These are phyloP conservation scores for Phytopythium litorale DNA, from an alignment of 352 stramenopile species.

Conservation along the genomic window DNA sequence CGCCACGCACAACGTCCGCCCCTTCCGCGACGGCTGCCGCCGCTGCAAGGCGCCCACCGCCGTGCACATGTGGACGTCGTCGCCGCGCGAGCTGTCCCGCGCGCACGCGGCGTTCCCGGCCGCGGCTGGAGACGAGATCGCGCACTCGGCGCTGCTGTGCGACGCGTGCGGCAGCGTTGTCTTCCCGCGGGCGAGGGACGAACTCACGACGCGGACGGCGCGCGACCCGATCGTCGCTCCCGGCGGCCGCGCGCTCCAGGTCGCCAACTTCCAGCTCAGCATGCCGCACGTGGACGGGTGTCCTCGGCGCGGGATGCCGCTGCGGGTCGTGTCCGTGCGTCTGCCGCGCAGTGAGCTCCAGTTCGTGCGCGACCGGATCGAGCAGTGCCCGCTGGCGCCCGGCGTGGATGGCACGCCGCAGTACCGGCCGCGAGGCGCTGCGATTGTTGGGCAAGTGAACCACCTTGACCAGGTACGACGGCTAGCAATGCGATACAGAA, in stretches of 20 bases:
- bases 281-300: constrained; percentile 89
- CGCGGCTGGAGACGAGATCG: constrained; percentile 52
- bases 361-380: constrained; percentile 80
- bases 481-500: neutral
- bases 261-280: constrained; percentile 82
- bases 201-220: constrained; percentile 55
- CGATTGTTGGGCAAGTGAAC: constrained; percentile 64
- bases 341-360: constrained; percentile 85
- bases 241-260: constrained; percentile 61
- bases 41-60: constrained; percentile 71
- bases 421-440: constrained; percentile 53
- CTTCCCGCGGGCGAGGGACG: constrained; percentile 68
- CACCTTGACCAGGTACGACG: constrained; percentile 65
- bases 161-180: constrained; percentile 68
- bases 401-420: constrained; percentile 53
- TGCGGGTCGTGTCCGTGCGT: constrained; percentile 60
- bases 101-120: constrained; percentile 64
- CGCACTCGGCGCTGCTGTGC: constrained; percentile 71
- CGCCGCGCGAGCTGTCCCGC: constrained; percentile 56
- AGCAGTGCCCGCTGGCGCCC: constrained; percentile 55
- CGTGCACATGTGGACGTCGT: constrained; percentile 73
- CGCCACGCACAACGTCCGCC: constrained; percentile 78
- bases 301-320: constrained; percentile 74
- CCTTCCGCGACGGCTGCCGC: constrained; percentile 81
- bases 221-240: constrained; percentile 45